These are phyloP conservation scores for Candida wancherniae DNA, from an alignment of 805 yeast species.

Conservation along the genomic window DNA sequence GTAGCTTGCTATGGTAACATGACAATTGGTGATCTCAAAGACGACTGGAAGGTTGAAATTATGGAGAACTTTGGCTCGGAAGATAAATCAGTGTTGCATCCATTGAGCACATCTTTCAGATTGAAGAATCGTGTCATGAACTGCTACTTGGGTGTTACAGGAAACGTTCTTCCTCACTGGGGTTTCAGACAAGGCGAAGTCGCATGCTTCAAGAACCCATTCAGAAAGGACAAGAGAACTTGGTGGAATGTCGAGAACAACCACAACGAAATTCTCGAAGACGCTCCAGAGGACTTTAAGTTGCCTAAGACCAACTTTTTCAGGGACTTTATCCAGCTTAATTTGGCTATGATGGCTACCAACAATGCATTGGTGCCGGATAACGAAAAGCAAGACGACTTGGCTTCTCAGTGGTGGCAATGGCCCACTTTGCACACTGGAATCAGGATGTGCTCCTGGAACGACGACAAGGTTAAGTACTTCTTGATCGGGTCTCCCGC, in stretches of 20 bases:
- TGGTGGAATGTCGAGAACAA: constrained; percentile 87
- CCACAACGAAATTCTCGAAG: constrained; percentile 52
- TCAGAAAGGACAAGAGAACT: constrained; percentile 71
- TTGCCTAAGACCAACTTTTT: constrained; percentile 58
- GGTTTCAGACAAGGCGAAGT: constrained; percentile 98
- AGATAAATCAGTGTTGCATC: constrained; percentile 56
- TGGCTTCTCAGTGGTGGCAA: constrained; percentile 77
- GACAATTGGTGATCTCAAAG: constrained; percentile 63
- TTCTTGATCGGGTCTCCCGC: constrained; percentile 67
- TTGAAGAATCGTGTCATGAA: constrained; percentile 61
- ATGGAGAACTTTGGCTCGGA: constrained; percentile 55
- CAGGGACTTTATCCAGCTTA: constrained; percentile 65
- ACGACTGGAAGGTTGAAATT: constrained; percentile 73
- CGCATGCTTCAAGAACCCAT: constrained; percentile 65
- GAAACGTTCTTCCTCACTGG: constrained; percentile 85
- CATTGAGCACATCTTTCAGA: constrained; percentile 80
- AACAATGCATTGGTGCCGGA: constrained; percentile 82
- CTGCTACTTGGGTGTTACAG: constrained; percentile 85
- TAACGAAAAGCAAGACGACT: constrained; percentile 60
- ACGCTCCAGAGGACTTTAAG: constrained; percentile 55
- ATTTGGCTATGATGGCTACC: constrained; percentile 78
- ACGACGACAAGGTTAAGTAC: constrained; percentile 48
- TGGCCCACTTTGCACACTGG: constrained; percentile 73
- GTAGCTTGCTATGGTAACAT: constrained; percentile 71
- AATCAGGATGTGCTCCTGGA: constrained; percentile 76